phyloP scores from a whole-genome alignment of 192 early-diverging fungal genomes.

The Gamsiella multidivaricata region DNA sequence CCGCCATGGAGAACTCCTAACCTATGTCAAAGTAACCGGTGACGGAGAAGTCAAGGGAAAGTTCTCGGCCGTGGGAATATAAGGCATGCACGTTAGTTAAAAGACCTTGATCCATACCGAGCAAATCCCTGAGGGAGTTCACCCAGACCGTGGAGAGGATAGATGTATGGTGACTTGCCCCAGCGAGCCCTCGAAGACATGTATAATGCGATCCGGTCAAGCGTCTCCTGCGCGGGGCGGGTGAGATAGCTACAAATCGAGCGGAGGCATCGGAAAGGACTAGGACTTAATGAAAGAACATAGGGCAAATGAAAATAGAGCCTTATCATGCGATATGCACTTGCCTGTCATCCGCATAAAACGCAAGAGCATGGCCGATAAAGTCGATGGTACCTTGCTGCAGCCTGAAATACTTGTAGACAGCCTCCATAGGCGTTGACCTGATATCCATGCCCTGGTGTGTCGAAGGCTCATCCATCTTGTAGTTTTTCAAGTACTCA shows the following conservation, averaged over 20 bases:
- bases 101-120: constrained; percentile 56
- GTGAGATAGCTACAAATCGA: constrained; percentile 65
- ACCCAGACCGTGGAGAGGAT: constrained; percentile 97
- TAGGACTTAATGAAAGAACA: too few relatives aligned
- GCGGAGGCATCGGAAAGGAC: neutral
- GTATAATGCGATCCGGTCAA: constrained; percentile 92
- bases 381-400: constrained; percentile 97
- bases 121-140: constrained; percentile 99
- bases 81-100: constrained; percentile 4
- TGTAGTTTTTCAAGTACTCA: constrained; percentile 93
- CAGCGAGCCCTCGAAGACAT: constrained; percentile 91
- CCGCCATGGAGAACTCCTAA: constrained; percentile 98
- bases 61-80: too few relatives aligned
- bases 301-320: too few relatives aligned
- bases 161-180: constrained; percentile 98
- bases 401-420: constrained; percentile 92
- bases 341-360: constrained; percentile 90
- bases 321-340: neutral
- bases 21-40: too few relatives aligned
- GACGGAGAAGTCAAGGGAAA: neutral
- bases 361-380: constrained; percentile 96
- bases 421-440: constrained; percentile 79
- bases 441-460: constrained; percentile 87
- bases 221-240: constrained; percentile 84
- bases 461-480: constrained; percentile 82